Base-by-base conservation (phyloP, 2,329 filamentous ascomycete genomes). In the Talaromyces islandicus region DNA sequence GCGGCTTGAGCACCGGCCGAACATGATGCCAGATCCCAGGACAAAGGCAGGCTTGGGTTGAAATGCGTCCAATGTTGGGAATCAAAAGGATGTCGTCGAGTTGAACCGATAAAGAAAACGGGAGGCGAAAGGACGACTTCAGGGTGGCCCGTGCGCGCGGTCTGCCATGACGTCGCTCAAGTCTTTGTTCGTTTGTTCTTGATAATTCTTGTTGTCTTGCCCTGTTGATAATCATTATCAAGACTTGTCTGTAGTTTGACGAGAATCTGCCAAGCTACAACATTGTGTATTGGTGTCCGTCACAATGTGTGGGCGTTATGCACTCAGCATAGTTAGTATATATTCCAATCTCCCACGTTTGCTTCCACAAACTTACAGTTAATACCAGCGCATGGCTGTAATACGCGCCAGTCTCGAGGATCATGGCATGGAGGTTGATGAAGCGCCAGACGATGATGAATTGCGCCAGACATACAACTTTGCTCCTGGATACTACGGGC, bases 401-500 rank as follows among this genome's bases (percentile, higher is more conserved):
- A 83, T 96, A 60, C 88, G 88, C 57, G 83, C 81, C 59, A 86
- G 89, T 71, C 80, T 97, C 7, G 83, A 90, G 68, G 82, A 91
- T 38, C 83, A 91, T 67, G 81, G 88, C 63, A 90, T 96, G 85
- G 83, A 82, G 2, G 85, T 91, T 2, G 81, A 88, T 60, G 85
- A 91, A 60, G 85, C 84, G 0, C 90, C 90, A 0, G 83, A 84
- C 4, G 90, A 96, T 66, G 85, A 90, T 19, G 83, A 79, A 53
- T 77, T 86, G 35, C 84, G 89, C 41, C 89, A 91, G 70, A 91
- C 85, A 38, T 96, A 95, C 78, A 97, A 97, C 73, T 95, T 99
- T 71, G 91, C 93, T 0, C 94, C 94, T 0, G 90, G 92, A 0
- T 90, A 91, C 63, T 83, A 89, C 69, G 93, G 94, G 35, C 80